These are phyloP conservation scores for Colletotrichum simmondsii DNA, from an alignment of 2,329 filamentous ascomycete genomes.

Conservation along the genomic window DNA sequence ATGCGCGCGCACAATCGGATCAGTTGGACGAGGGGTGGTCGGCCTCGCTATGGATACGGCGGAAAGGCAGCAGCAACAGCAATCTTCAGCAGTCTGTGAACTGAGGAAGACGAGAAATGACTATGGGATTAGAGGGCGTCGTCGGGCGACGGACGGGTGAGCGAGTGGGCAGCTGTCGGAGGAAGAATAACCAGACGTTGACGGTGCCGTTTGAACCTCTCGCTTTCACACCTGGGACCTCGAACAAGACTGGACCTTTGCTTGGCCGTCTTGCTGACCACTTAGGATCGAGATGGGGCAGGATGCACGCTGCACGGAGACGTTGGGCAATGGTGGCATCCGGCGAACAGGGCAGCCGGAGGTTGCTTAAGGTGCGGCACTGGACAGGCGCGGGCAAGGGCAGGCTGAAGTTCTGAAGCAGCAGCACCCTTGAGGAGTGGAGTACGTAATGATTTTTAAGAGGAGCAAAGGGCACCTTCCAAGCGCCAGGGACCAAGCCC, in stretches of 20 bases:
- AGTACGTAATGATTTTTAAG: not conserved
- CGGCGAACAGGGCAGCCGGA: not conserved
- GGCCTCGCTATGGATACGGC: not conserved
- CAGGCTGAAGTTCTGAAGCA: not conserved
- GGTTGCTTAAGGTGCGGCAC: not conserved
- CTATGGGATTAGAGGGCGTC: conserved; percentile 8
- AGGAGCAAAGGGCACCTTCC: conserved; percentile 1
- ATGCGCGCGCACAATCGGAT: conserved; percentile 1
- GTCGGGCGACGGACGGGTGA: conserved; percentile 18
- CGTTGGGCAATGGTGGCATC: not conserved
- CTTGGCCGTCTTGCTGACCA: not conserved
- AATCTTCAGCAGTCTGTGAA: not conserved
- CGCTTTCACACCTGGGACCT: not conserved
- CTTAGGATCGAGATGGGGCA: not conserved
- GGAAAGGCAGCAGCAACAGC: not conserved
- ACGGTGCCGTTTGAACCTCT: not conserved
- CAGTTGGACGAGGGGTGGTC: not conserved
- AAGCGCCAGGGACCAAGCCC: not conserved
- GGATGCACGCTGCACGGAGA: not conserved
- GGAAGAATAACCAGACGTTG: not conserved
- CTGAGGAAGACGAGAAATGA: not conserved
- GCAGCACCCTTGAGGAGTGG: not conserved
- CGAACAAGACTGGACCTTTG: not conserved
- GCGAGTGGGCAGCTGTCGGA: conserved; percentile 22
- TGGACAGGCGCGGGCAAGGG: not conserved